These are phyloP conservation scores for Trichoderma afroharzianum DNA, from an alignment of 2,329 filamentous ascomycete genomes.

Conservation along the genomic window DNA sequence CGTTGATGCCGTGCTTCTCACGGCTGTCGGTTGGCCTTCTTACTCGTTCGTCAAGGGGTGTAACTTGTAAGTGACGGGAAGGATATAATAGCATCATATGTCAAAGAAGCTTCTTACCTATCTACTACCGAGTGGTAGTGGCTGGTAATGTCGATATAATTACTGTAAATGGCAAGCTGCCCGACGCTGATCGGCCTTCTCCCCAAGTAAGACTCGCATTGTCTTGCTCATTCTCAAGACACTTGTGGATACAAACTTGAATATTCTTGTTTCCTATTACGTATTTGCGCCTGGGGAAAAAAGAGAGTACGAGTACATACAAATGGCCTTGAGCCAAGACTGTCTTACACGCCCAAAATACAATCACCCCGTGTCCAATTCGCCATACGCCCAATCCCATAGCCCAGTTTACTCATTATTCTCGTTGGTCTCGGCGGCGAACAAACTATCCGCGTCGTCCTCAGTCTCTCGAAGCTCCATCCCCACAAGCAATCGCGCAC, in stretches of 20 bases:
- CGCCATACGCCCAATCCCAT: background rate
- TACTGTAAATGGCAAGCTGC: background rate
- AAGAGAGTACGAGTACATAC: too few species aligned
- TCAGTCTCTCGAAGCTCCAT: conserved; percentile 44
- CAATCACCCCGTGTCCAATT: background rate
- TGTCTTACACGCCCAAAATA: background rate
- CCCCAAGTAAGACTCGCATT: background rate
- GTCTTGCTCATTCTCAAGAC: background rate
- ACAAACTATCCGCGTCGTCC: conserved; percentile 35
- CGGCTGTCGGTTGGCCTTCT: background rate
- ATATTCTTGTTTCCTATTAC: background rate
- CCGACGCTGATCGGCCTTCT: background rate
- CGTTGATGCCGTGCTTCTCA: background rate
- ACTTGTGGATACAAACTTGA: background rate
- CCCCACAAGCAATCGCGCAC: conserved; percentile 40
- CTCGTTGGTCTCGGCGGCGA: conserved; percentile 21
- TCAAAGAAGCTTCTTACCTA: background rate
- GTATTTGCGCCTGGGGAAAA: background rate
- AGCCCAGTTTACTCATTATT: background rate
- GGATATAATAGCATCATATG: background rate
- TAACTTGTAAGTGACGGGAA: background rate
- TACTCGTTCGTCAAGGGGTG: background rate
- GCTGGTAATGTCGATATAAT: background rate
- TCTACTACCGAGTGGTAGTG: background rate
- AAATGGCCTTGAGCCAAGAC: background rate